phyloP scores from a whole-genome alignment of 495 filamentous ascomycete species.

The Aspergillus cavernicola region DNA sequence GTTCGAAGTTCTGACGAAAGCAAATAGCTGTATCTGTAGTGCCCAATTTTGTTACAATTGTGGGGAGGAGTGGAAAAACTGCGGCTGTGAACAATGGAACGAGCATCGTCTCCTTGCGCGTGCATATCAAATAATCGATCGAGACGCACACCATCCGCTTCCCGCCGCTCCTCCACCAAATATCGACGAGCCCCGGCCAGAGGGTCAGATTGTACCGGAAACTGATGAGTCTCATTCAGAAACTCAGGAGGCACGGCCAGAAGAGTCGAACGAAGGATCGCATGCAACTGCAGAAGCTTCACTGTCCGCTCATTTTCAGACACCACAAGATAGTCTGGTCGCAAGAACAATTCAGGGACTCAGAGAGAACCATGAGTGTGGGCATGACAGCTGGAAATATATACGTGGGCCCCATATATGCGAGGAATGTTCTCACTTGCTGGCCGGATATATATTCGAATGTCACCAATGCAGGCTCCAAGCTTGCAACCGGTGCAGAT shows the following conservation, averaged over 20 bases:
- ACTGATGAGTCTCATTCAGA: too few species aligned
- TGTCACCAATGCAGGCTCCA: constrained; percentile 27
- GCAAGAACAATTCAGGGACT: constrained; percentile 10
- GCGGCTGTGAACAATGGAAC: constrained; percentile 40
- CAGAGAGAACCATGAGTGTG: constrained; percentile 24
- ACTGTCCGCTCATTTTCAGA: too few species aligned
- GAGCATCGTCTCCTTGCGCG: constrained; percentile 32
- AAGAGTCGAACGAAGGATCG: too few species aligned
- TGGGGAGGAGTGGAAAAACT: constrained; percentile 48
- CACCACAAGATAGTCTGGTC: background rate
- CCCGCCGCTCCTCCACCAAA: constrained; percentile 1
- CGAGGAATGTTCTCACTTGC: constrained; percentile 25
- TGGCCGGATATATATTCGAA: constrained; percentile 25
- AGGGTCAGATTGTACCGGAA: too few species aligned
- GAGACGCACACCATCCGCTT: constrained; percentile 16
- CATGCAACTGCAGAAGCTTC: too few species aligned
- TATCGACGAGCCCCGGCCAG: background rate
- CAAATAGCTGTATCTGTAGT: constrained; percentile 51
- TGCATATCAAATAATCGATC: constrained; percentile 31
- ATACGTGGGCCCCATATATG: constrained; percentile 18
- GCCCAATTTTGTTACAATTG: constrained; percentile 59
- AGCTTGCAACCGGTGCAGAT: constrained; percentile 28
- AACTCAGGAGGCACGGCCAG: too few species aligned
- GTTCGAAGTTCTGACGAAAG: too few species aligned
- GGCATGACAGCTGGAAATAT: constrained; percentile 20